Conservation (phyloP, 257 asterid species). For the Galeopsis tetrahit region DNA sequence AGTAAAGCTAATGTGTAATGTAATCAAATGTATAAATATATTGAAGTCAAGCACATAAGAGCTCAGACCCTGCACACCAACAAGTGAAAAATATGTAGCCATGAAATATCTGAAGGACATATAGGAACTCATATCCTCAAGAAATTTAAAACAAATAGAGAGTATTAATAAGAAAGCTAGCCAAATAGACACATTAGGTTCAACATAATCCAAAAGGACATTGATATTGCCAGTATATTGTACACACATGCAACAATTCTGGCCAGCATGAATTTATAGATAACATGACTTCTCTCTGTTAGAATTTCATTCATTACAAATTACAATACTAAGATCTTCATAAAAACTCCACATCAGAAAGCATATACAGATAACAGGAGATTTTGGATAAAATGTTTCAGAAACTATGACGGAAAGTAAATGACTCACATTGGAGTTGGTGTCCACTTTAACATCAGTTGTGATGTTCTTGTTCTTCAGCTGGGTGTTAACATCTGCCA, state of each 20-base stretch:
- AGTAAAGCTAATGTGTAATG: neutral
- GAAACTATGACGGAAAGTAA: neutral
- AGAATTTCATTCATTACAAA: neutral
- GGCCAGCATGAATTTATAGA: neutral
- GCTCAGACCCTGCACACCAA: neutral
- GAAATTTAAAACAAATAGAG: neutral
- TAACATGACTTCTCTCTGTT: neutral
- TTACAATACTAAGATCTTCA: neutral
- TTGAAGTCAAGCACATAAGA: neutral
- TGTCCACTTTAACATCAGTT: conserved; percentile 77
- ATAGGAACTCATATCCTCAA: conserved; percentile 5
- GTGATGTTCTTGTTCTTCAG: conserved; percentile 79
- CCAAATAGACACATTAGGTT: neutral
- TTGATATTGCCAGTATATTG: neutral
- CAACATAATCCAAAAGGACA: conserved; percentile 18
- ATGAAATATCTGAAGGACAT: conserved; percentile 18
- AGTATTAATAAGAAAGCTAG: neutral
- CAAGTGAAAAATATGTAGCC: neutral
- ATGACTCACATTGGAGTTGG: conserved; percentile 65
- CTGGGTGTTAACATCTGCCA: conserved; percentile 74
- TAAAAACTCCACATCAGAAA: conserved; percentile 6
- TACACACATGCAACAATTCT: conserved; percentile 6
- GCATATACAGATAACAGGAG: conserved; percentile 1
- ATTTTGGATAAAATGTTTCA: neutral
- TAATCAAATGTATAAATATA: neutral